Evolutionary conservation across 805 yeast genomes (phyloP).

Genomic region (Nakazawaea laoshanensis): DNA sequence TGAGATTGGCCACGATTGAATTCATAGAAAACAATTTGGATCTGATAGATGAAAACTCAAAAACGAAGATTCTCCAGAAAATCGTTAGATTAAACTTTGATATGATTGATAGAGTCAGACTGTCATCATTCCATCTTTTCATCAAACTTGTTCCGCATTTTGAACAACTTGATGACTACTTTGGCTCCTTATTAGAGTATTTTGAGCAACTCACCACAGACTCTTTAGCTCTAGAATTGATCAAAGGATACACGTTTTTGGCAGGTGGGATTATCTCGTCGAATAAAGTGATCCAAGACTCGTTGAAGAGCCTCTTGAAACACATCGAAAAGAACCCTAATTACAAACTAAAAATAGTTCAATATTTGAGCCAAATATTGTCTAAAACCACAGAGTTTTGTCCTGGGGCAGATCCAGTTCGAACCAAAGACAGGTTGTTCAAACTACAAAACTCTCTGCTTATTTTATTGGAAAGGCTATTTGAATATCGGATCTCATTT

Average conservation of each 20-base stretch:
- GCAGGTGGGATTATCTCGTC: constrained; percentile 38
- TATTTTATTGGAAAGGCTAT: constrained; percentile 25
- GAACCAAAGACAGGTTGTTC: constrained; percentile 11
- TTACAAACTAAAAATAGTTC: constrained; percentile 10
- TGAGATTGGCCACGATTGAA: constrained; percentile 44
- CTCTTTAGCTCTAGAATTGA: constrained; percentile 25
- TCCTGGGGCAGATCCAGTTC: neutral
- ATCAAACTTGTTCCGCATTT: constrained; percentile 3
- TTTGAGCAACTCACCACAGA: neutral
- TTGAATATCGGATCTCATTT: constrained; percentile 28
- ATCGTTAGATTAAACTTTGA: constrained; percentile 57
- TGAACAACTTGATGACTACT: constrained; percentile 18
- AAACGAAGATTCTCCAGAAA: constrained; percentile 23
- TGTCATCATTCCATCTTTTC: constrained; percentile 31
- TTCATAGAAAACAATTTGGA: constrained; percentile 25
- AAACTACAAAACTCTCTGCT: constrained; percentile 18
- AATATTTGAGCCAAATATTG: constrained; percentile 19
- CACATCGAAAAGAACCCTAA: constrained; percentile 16
- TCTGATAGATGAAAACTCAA: constrained; percentile 9
- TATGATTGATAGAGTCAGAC: constrained; percentile 46
- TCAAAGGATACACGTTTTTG: constrained; percentile 47
- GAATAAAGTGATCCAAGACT: constrained; percentile 23
- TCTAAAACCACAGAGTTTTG: constrained; percentile 14
- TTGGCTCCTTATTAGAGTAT: constrained; percentile 18
- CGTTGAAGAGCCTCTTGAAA: constrained; percentile 29